Conservation (phyloP, 805 yeast genomes). For the Candida michaelii region DNA sequence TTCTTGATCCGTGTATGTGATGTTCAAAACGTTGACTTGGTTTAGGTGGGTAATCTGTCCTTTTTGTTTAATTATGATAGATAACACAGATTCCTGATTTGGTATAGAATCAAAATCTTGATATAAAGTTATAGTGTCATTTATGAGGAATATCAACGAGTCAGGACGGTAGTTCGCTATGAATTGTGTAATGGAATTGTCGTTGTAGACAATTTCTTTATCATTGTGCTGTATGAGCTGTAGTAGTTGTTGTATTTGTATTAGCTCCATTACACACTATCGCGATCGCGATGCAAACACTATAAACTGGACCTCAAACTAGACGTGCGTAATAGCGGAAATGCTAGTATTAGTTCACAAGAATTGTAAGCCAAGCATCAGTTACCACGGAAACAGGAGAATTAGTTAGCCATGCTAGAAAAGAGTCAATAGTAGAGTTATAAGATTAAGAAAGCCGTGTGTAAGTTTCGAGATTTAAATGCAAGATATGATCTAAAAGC, state of each 20-base stretch:
- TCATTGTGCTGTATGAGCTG: background rate
- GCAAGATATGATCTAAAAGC: no score
- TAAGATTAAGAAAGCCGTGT: no score
- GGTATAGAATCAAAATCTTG: slow-evolving; percentile 9
- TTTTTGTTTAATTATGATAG: slow-evolving; percentile 45
- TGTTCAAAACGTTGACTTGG: slow-evolving; percentile 9
- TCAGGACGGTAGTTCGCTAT: slow-evolving; percentile 6
- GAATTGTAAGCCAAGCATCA: no score
- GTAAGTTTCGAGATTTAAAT: no score
- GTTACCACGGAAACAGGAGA: no score
- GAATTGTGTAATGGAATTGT: slow-evolving; percentile 1
- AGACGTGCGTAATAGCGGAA: no score
- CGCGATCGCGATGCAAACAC: background rate
- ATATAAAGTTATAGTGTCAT: background rate
- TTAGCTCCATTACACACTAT: slow-evolving; percentile 7
- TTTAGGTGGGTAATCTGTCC: slow-evolving; percentile 24
- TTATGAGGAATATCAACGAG: slow-evolving; percentile 4
- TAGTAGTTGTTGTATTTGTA: slow-evolving; percentile 3
- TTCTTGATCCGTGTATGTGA: slow-evolving; percentile 16
- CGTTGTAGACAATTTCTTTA: slow-evolving; percentile 3
- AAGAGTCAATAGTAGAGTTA: no score
- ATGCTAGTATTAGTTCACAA: no score
- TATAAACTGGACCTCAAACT: background rate
- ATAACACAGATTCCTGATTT: slow-evolving; percentile 4
- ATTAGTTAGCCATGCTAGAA: no score